Conservation (phyloP, 805 yeast genomes). For the Kodamaea fukazawae region DNA sequence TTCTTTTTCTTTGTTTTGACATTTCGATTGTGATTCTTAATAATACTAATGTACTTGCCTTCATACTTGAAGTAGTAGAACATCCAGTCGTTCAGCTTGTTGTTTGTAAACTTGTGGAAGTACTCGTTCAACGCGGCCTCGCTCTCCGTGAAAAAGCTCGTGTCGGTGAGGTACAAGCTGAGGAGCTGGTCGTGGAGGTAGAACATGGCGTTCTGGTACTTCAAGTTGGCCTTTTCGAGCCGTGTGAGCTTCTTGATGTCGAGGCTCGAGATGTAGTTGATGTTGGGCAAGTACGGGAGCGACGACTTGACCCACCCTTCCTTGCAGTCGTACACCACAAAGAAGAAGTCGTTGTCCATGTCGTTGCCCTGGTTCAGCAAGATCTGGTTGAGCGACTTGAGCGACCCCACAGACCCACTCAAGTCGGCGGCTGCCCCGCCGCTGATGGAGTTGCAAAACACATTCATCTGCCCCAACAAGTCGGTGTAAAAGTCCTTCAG, state of each 20-base stretch:
- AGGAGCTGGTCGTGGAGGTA: conserved; percentile 39
- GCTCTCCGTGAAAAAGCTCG: conserved; percentile 19
- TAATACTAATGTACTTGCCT: conserved; percentile 30
- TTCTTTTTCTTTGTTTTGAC: conserved; percentile 14
- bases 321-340: conserved; percentile 28
- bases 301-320: conserved; percentile 31
- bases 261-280: conserved; percentile 10
- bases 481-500: conserved; percentile 21
- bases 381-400: conserved; percentile 20
- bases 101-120: conserved; percentile 40
- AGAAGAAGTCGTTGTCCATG: conserved; percentile 36
- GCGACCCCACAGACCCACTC: conserved; percentile 24
- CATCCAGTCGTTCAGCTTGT: conserved; percentile 41
- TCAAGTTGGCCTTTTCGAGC: conserved; percentile 10
- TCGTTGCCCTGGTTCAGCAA: conserved; percentile 14
- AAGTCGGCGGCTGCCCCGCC: conserved; percentile 5
- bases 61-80: conserved; percentile 34
- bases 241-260: conserved; percentile 6
- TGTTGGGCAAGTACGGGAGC: conserved; percentile 33
- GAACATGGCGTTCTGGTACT: conserved; percentile 29
- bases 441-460: conserved; percentile 24
- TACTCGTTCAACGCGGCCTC: conserved; percentile 27
- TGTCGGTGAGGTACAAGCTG: conserved; percentile 27
- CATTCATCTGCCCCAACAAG: conserved; percentile 17
- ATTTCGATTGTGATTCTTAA: conserved; percentile 32